These are phyloP conservation scores for Kodamaea alishanica DNA, from an alignment of 1,139 yeast genomes.

Conservation along the genomic window DNA sequence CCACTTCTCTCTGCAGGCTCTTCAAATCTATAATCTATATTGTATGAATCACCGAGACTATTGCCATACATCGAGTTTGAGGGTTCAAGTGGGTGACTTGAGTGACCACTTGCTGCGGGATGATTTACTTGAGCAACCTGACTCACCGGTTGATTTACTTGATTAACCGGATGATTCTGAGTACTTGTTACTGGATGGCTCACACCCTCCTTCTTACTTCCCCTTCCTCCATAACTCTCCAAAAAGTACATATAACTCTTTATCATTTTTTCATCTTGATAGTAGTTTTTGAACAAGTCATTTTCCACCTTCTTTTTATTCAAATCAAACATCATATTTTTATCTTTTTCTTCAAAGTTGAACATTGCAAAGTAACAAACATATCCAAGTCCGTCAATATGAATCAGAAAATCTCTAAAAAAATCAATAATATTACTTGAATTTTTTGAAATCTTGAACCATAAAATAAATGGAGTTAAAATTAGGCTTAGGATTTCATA, in stretches of 20 bases:
- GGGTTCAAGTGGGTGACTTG: conserved; percentile 1
- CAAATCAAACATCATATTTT: conserved; percentile 43
- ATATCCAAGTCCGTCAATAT: conserved; percentile 91
- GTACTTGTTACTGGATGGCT: background rate
- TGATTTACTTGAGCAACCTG: background rate
- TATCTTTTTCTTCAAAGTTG: conserved; percentile 62
- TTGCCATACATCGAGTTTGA: conserved; percentile 2
- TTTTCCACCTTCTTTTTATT: conserved; percentile 25
- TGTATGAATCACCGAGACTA: conserved; percentile 27
- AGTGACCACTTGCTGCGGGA: no score
- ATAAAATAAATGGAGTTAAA: conserved; percentile 80
- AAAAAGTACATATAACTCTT: conserved; percentile 83
- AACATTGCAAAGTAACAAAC: conserved; percentile 95
- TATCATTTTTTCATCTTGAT: conserved; percentile 85
- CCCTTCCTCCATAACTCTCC: conserved; percentile 62
- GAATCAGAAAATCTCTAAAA: conserved; percentile 81
- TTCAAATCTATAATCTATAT: conserved; percentile 30
- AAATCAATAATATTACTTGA: conserved; percentile 81
- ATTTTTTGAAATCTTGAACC: conserved; percentile 73
- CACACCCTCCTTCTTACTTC: conserved; percentile 1
- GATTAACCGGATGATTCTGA: conserved; percentile 2
- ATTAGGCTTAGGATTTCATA: conserved; percentile 79
- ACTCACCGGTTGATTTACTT: conserved; percentile 1
- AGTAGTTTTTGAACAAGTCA: conserved; percentile 22
- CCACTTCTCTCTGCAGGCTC: conserved; percentile 31